Percentiles rank a stretch among this genome's conserved stretches.
Conservation (phyloP, 495 filamentous ascomycete species). For the Bryoglossum gracile region DNA sequence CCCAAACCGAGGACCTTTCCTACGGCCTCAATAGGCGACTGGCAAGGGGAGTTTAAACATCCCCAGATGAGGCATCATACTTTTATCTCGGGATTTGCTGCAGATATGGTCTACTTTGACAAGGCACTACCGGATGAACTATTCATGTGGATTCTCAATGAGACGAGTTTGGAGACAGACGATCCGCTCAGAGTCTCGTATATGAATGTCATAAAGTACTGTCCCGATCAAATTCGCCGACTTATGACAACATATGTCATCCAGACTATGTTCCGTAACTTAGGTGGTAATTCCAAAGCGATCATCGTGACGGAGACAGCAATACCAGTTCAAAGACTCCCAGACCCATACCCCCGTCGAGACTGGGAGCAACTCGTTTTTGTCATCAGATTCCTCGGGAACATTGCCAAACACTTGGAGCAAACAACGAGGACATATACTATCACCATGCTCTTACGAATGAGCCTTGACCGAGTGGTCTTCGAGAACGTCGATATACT, state of each 20-base stretch:
- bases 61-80: slow-evolving; percentile 48
- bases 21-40: slow-evolving; percentile 24
- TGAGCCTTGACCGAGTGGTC: slow-evolving; percentile 17
- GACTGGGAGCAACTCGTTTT: slow-evolving; percentile 19
- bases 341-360: slow-evolving; percentile 1
- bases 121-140: slow-evolving; percentile 59
- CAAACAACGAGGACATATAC: slow-evolving; percentile 8
- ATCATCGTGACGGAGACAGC: slow-evolving; percentile 16
- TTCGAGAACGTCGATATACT: slow-evolving; percentile 19
- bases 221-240: slow-evolving; percentile 29
- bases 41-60: slow-evolving; percentile 38
- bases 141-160: slow-evolving; percentile 64
- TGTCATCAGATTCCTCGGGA: slow-evolving; percentile 13
- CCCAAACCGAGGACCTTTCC: slow-evolving; percentile 42
- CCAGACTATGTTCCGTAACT: slow-evolving; percentile 31
- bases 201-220: slow-evolving; percentile 36
- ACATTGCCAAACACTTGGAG: slow-evolving; percentile 3
- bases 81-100: slow-evolving; percentile 61
- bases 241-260: slow-evolving; percentile 32
- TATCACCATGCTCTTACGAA: slow-evolving; percentile 16
- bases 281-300: slow-evolving; percentile 34
- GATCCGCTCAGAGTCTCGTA: slow-evolving; percentile 61
- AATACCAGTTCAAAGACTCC: slow-evolving; percentile 12
- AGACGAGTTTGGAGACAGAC: slow-evolving; percentile 53
- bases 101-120: slow-evolving; percentile 46